Conservation (phyloP, 441 rosid genomes). For the Gossypium gossypioides region DNA sequence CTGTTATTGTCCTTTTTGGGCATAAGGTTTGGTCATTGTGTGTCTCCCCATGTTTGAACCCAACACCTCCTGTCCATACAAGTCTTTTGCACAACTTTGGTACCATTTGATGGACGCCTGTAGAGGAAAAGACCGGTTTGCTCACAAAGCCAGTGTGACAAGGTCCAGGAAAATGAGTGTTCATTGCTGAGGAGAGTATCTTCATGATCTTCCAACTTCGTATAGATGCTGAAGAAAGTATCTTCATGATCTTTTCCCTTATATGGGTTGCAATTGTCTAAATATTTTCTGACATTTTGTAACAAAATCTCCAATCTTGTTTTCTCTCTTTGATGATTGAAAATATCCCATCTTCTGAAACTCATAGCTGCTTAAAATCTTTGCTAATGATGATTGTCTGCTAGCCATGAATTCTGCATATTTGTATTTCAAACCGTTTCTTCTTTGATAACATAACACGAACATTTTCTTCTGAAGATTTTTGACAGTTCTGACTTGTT, state of each 20-base stretch:
- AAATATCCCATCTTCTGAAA: background rate
- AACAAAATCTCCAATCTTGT: background rate
- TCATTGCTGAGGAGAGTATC: too few species aligned
- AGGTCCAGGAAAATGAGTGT: too few species aligned
- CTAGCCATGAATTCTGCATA: background rate
- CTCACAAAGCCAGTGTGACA: too few species aligned
- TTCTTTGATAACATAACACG: background rate
- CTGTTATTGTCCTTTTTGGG: too few species aligned
- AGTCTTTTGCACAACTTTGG: too few species aligned
- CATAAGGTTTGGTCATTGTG: too few species aligned
- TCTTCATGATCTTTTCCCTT: background rate
- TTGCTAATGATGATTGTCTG: background rate
- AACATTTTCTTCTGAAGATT: background rate
- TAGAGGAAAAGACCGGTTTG: too few species aligned
- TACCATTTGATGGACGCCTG: too few species aligned
- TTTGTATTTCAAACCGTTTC: background rate
- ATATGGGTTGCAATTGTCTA: background rate
- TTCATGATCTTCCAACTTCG: too few species aligned
- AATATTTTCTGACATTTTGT: background rate
- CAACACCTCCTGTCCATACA: too few species aligned
- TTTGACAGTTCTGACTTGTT: background rate
- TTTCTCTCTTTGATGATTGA: background rate
- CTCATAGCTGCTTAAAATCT: background rate
- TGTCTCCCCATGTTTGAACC: too few species aligned
- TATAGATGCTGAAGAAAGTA: too few species aligned